Base-by-base conservation (phyloP, 176 grass and related monocot species). In the Rhynchospora tenuis region DNA sequence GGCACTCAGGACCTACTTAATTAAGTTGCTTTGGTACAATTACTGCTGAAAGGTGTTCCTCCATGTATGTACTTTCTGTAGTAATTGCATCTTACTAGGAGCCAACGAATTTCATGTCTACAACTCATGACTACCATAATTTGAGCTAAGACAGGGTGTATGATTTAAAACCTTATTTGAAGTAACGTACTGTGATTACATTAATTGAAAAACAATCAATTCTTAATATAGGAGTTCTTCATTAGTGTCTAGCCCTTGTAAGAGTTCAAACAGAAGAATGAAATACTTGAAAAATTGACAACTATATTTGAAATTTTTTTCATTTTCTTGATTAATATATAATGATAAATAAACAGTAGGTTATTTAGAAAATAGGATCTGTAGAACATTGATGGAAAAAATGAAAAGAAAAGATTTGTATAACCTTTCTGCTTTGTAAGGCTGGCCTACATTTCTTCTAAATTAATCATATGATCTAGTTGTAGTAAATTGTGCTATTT, bases 41-140 rank as follows among this genome's bases (percentile, higher is more conserved):
- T 54, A 75, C 45, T 75, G 23, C 47, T 54, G 12, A 75, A 75
- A 55, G 47, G 67, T 71, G 67, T 46, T 68, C 64, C n/a, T 5
- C 67, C 8, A 17, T 71, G 8, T 69, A 22, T 75, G 48, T 54
- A 75, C 13, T 52, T 50, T 26, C 33, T 73, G 68, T 23, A 20
- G 44, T 55, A 75, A 75, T 75, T 75, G 72, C 47, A 29, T 51
- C 72, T 54, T 52, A 54, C 3, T 54, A 51, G 46, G 71, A 74
- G 46, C 71, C 46, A 75, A 50, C 46, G 5, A 20, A 75, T 75
- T n/a, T n/a, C 47, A 54, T 45, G 47, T 76, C 73, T 76, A 54
- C 48, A 76, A 76, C 28, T 76, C 73, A 76, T 76, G 47, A 76
- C 48, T 4, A 55, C 48, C 24, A 76, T 76, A 54, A 75, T 52